Conservation (phyloP, 179 eudicot genomes). For the Nepenthes alata region DNA sequence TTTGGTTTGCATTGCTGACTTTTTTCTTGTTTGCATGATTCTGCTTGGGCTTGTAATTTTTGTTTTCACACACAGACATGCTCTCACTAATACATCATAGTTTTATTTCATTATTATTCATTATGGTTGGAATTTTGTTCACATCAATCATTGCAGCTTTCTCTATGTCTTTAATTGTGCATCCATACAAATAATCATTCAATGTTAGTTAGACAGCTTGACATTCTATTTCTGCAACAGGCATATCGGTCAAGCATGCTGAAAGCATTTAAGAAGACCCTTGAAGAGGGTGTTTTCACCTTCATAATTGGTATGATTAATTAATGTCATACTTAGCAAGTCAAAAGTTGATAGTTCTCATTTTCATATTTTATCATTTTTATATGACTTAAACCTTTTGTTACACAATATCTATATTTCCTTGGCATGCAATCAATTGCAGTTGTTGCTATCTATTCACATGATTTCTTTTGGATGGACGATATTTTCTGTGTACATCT, state of each 20-base stretch:
- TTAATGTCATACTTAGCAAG: background rate
- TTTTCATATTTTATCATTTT: constrained; percentile 1
- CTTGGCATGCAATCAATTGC: constrained; percentile 4
- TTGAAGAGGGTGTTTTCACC: constrained; percentile 89
- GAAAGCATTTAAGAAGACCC: constrained; percentile 95
- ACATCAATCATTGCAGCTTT: too few species aligned
- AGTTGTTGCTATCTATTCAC: background rate
- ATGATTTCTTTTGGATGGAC: constrained; percentile 10
- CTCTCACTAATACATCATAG: too few species aligned
- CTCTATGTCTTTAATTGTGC: too few species aligned
- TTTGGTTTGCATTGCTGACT: too few species aligned
- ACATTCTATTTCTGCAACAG: constrained; percentile 32
- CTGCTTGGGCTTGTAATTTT: too few species aligned
- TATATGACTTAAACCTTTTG: constrained; percentile 1
- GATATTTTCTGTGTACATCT: constrained; percentile 3
- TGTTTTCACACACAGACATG: too few species aligned
- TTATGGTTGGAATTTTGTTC: too few species aligned
- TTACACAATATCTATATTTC: constrained; percentile 1
- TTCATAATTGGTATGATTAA: constrained; percentile 79
- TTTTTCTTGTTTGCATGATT: too few species aligned
- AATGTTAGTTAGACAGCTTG: constrained; percentile 10
- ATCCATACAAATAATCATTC: background rate
- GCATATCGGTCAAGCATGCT: constrained; percentile 97
- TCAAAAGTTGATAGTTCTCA: background rate
- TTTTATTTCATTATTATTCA: too few species aligned